Evolutionary conservation across 1,284 basidiomycete genomes (phyloP), one percentile per base, ranked within the genome.

Genomic region (Grifola frondosa): DNA sequence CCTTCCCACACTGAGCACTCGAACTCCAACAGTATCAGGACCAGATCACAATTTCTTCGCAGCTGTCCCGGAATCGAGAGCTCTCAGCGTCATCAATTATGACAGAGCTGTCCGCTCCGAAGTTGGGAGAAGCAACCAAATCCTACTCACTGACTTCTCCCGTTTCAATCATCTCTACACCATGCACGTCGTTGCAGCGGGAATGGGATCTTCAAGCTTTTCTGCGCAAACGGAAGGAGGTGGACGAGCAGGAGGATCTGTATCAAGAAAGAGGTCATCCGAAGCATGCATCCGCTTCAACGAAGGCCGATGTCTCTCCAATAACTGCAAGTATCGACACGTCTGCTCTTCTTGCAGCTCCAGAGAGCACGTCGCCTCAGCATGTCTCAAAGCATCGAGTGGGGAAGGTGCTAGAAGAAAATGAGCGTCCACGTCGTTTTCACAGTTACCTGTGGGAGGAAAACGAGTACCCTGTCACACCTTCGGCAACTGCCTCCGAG

Each of bases 31-130:
- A 16, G 0, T 70, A 69, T 26, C 35, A 44, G 0, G 24, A 48
- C 6, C 54, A 57, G 33, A 61, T 70, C 42, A 30, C 1, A 33
- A 43, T 0, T 25, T 54, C 5, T 66, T 68, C 53, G 31, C 49
- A n/a, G 38, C 56, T 5, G 35, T 47, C 25, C n/a, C 24, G 0
- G 15, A 20, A 0, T 8, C 9, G 9, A 13, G 28, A 4, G 58
- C 59, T 29, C 13, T 15, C 1, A 33, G 49, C 6, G 40, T 68
- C 48, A 55, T 69, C 34, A 8, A 50, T 3, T 62, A 55, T 37
- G 67, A 69, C 44, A 38, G 49, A 4, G 59, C 57, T 0, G 42
- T 68, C 20, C 40, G 64, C 3, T 52, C 44, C 25, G 24, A 47
- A 10, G 58, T 61, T n/a, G 46, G 49, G 0, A 48, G 56, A 5